phyloP scores from a whole-genome alignment of 140 eudicot genomes.

The Ambrosia hybrid region DNA sequence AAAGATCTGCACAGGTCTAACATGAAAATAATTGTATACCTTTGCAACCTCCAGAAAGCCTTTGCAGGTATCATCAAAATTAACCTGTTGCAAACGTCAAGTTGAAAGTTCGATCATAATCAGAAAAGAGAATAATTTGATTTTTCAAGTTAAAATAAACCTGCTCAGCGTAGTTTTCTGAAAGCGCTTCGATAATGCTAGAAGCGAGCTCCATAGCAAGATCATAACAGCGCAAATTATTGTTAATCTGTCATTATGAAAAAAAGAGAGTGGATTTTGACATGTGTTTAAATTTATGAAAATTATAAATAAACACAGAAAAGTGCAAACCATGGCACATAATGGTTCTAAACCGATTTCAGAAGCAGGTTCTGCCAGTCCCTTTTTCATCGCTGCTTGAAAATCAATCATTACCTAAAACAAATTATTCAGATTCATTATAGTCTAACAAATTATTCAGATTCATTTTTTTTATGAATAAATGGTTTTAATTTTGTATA shows the following conservation, averaged over 20 bases:
- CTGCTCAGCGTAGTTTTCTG: constrained; percentile 90
- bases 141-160: constrained; percentile 28
- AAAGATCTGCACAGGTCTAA: neutral
- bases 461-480: neutral
- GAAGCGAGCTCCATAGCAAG: constrained; percentile 96
- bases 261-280: constrained; percentile 13
- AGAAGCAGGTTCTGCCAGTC: constrained; percentile 94
- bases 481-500: neutral
- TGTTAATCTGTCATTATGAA: constrained; percentile 30
- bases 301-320: neutral
- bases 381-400: constrained; percentile 89
- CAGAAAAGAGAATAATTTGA: neutral
- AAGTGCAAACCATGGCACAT: constrained; percentile 82
- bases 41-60: constrained; percentile 98
- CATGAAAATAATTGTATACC: constrained; percentile 36
- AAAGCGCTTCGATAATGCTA: constrained; percentile 91
- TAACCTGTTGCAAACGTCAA: constrained; percentile 53
- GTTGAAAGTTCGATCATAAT: neutral
- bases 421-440: constrained; percentile 1
- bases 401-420: constrained; percentile 91
- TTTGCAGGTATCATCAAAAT: constrained; percentile 99
- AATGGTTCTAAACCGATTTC: constrained; percentile 94
- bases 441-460: too few species aligned
- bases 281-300: neutral
- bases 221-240: constrained; percentile 97